Percentiles rank a stretch among this genome's conserved stretches.
Conservation (phyloP, 2,329 filamentous ascomycete species). For the Ceratocystis diversiconidia region DNA sequence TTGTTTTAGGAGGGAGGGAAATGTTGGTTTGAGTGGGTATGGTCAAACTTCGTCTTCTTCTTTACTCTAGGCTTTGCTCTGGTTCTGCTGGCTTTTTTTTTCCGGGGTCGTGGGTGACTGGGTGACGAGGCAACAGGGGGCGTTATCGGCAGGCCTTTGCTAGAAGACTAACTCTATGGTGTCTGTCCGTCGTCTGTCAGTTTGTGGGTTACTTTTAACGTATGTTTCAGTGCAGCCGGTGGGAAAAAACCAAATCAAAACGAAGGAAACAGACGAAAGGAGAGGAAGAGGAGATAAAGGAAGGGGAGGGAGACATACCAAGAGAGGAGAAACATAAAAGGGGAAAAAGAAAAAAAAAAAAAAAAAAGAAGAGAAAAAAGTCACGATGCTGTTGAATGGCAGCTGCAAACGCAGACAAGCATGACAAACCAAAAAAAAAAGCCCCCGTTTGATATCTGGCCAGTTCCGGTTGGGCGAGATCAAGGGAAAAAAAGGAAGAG, state of each 20-base stretch:
- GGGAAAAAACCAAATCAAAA: background rate
- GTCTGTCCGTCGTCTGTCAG: background rate
- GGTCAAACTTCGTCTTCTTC: background rate
- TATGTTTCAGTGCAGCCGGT: background rate
- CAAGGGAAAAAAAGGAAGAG: background rate
- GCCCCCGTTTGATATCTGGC: slow-evolving; percentile 1
- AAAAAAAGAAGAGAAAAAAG: background rate
- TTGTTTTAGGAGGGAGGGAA: background rate
- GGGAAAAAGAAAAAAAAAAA: background rate
- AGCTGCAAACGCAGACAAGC: background rate
- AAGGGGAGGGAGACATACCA: background rate
- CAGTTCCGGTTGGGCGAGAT: background rate
- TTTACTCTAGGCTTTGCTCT: background rate
- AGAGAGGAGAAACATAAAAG: background rate
- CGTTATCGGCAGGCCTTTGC: slow-evolving; percentile 4
- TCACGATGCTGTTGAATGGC: background rate
- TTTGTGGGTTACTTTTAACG: background rate
- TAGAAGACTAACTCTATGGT: background rate
- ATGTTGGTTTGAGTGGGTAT: background rate
- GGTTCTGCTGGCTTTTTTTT: slow-evolving; percentile 5
- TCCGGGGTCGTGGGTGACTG: background rate
- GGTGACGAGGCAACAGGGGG: slow-evolving; percentile 10
- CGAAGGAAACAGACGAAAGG: background rate
- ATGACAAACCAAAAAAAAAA: background rate
- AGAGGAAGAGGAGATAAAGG: background rate